Conservation (phyloP, 257 asterid species). For the Primulina huaijiensis region DNA sequence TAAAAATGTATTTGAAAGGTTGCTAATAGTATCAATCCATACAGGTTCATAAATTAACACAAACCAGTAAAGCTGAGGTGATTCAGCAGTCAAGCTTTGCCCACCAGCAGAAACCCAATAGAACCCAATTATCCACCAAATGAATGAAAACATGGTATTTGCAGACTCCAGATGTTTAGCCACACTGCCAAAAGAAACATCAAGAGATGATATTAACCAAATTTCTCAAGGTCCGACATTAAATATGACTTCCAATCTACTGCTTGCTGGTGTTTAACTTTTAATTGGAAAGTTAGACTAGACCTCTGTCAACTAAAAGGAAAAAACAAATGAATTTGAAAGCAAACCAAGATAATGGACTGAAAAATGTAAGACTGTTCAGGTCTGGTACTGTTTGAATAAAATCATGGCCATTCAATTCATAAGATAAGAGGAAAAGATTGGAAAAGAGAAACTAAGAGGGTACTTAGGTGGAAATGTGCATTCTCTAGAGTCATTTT, state of each 20-base stretch:
- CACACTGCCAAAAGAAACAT: conserved; percentile 44
- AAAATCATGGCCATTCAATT: neutral
- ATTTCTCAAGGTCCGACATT: conserved; percentile 9
- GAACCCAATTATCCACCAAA: conserved; percentile 99
- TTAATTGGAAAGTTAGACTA: neutral
- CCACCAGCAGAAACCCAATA: conserved; percentile 95
- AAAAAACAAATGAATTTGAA: neutral
- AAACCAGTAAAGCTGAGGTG: conserved; percentile 95
- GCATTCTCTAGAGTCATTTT: neutral
- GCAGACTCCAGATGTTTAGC: conserved; percentile 87
- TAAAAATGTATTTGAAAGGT: neutral
- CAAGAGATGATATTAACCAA: conserved; percentile 18
- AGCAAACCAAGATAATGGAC: neutral
- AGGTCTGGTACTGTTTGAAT: neutral
- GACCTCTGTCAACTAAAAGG: too few species aligned
- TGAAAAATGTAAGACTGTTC: neutral
- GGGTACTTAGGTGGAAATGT: neutral
- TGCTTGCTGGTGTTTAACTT: neutral
- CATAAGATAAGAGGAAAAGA: neutral
- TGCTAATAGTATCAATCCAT: conserved; percentile 18
- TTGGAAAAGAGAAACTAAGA: neutral
- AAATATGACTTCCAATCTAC: conserved; percentile 9
- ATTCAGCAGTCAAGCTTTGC: conserved; percentile 49
- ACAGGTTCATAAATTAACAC: conserved; percentile 22
- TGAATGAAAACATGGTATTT: conserved; percentile 92